Conservation (phyloP, 2,329 filamentous ascomycete genomes). For the Ascocoryne sarcoides region DNA sequence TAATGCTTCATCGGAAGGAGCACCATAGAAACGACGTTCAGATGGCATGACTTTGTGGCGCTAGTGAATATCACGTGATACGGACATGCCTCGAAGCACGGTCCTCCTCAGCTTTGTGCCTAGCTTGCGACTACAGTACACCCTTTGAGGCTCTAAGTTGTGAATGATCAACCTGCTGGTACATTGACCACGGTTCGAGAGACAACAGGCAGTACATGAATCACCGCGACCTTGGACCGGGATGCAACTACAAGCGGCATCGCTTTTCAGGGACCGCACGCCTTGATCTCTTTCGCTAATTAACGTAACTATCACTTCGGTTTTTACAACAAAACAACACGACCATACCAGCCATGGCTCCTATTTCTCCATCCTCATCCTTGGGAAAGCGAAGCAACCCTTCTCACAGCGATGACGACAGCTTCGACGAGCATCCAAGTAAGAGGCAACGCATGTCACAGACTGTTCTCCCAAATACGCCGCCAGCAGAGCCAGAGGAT, state of each 20-base stretch:
- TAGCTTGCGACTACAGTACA: not conserved
- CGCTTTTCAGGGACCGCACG: too few species aligned
- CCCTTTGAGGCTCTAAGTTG: too few species aligned
- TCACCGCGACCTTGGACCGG: too few species aligned
- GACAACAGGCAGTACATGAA: too few species aligned
- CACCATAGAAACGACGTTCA: too few species aligned
- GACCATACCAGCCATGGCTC: constrained; percentile 19
- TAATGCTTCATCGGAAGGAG: constrained; percentile 19
- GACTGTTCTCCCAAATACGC: constrained; percentile 15
- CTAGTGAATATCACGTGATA: constrained; percentile 7
- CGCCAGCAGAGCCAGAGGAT: constrained; percentile 25
- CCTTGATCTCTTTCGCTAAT: too few species aligned
- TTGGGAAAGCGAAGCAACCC: constrained; percentile 21
- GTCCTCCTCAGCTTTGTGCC: not conserved
- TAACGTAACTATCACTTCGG: too few species aligned
- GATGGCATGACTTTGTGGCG: not conserved
- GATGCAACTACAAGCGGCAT: too few species aligned
- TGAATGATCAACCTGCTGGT: too few species aligned
- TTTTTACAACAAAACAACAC: too few species aligned
- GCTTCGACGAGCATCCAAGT: constrained; percentile 14
- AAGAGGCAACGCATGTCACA: constrained; percentile 22
- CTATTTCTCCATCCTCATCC: constrained; percentile 15
- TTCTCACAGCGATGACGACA: constrained; percentile 21
- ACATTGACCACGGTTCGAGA: too few species aligned
- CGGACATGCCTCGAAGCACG: not conserved